These are phyloP conservation scores for Thalassia testudinum DNA, from an alignment of 116 monocot genomes.

Conservation along the genomic window DNA sequence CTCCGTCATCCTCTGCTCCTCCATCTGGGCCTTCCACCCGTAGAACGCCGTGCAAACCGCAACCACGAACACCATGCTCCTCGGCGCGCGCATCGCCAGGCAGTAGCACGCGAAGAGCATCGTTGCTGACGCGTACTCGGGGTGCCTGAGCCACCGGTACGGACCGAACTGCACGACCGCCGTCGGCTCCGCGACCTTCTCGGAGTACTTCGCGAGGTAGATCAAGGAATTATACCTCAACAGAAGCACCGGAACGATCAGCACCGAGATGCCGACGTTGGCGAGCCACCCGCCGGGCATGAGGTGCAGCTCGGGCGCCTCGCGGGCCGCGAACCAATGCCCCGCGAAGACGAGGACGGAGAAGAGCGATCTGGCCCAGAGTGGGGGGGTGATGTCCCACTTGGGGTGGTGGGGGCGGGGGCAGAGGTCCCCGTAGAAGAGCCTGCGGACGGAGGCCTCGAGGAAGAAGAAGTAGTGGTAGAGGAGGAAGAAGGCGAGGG, in stretches of 20 bases:
- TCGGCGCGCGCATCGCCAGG: constrained; percentile 42
- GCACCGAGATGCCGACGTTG: constrained; percentile 29
- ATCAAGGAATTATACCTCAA: constrained; percentile 62
- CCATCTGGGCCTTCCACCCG: constrained; percentile 55
- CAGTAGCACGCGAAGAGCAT: constrained; percentile 47
- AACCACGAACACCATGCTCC: constrained; percentile 36
- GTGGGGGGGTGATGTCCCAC: constrained; percentile 47
- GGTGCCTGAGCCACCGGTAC: constrained; percentile 67
- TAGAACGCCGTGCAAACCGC: constrained; percentile 47
- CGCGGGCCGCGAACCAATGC: constrained; percentile 55
- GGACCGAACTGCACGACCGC: constrained; percentile 77
- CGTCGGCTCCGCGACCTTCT: constrained; percentile 51
- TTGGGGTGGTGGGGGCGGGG: constrained; percentile 45
- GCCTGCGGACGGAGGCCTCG: constrained; percentile 51
- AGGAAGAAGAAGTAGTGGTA: constrained; percentile 96
- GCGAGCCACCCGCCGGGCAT: constrained; percentile 54
- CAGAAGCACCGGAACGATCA: constrained; percentile 33
- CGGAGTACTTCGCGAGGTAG: constrained; percentile 56
- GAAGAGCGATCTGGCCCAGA: constrained; percentile 15
- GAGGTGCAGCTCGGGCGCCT: constrained; percentile 52
- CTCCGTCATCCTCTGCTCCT: constrained; percentile 53
- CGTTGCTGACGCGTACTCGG: constrained; percentile 59
- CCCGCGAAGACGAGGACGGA: constrained; percentile 24
- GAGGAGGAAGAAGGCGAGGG: constrained; percentile 58
- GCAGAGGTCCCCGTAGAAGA: constrained; percentile 59